phyloP scores from a whole-genome alignment of 2,329 filamentous ascomycete genomes.

The Talaromyces amestolkiae region DNA sequence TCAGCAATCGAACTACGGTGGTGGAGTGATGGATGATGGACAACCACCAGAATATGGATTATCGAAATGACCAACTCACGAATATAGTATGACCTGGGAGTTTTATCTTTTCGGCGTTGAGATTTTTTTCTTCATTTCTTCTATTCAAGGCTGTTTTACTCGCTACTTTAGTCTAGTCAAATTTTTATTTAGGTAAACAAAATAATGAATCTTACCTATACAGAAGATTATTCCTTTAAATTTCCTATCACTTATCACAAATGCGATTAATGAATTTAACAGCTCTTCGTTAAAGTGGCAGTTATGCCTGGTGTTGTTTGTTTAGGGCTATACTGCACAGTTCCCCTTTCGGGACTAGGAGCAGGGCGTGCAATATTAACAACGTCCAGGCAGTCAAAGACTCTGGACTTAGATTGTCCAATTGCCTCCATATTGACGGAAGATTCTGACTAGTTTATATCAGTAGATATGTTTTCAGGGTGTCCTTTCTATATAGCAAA shows the following conservation, averaged over 20 bases:
- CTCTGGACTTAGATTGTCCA: neutral
- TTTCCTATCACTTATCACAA: neutral
- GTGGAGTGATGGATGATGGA: neutral
- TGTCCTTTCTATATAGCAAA: neutral
- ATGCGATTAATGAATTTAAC: no score
- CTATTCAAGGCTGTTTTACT: neutral
- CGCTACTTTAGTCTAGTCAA: neutral
- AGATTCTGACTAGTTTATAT: neutral
- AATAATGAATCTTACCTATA: neutral
- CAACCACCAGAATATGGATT: neutral
- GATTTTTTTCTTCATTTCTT: neutral
- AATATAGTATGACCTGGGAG: neutral
- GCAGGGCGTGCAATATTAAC: neutral
- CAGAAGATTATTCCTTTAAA: neutral
- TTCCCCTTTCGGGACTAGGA: neutral
- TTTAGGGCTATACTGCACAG: neutral
- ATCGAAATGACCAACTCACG: slow-evolving; percentile 9
- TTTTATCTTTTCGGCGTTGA: slow-evolving; percentile 12
- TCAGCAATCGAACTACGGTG: neutral
- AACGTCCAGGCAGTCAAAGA: no score
- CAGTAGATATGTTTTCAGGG: neutral
- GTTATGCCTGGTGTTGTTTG: neutral
- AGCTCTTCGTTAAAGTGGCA: no score
- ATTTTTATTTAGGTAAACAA: neutral
- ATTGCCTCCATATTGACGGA: neutral